Evolutionary conservation across 2,329 filamentous ascomycete species (phyloP).

Genomic region (Byssoonygena ceratinophila): DNA sequence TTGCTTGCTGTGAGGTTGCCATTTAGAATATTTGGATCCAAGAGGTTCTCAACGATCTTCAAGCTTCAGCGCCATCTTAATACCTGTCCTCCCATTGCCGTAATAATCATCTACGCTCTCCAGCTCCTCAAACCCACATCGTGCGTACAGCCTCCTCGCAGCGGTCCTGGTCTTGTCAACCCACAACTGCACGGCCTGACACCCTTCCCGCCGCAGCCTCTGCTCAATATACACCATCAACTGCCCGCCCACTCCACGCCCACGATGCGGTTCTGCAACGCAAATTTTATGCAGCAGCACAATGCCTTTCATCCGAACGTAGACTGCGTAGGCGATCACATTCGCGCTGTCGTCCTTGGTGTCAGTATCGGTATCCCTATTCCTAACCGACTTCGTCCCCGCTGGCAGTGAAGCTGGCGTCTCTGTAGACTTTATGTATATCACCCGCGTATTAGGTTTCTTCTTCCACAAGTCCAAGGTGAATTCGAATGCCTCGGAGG

Average conservation of each 20-base stretch:
- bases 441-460: conserved; percentile 41
- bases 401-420: not conserved
- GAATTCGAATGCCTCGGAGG: conserved; percentile 43
- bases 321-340: conserved; percentile 40
- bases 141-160: conserved; percentile 38
- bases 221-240: conserved; percentile 37
- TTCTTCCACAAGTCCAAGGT: conserved; percentile 36
- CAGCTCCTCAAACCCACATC: conserved; percentile 38
- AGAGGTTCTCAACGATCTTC: not conserved
- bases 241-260: conserved; percentile 38
- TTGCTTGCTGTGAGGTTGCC: no score
- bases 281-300: conserved; percentile 45
- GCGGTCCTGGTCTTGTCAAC: conserved; percentile 40
- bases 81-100: conserved; percentile 38
- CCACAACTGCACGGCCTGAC: conserved; percentile 42
- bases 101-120: conserved; percentile 43
- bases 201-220: conserved; percentile 38
- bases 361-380: conserved; percentile 5
- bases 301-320: conserved; percentile 35
- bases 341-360: conserved; percentile 15
- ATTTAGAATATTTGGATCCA: no score
- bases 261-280: conserved; percentile 38
- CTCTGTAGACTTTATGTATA: conserved; percentile 24
- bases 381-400: conserved; percentile 11
- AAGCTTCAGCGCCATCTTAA: conserved; percentile 34